Conservation (phyloP, 2,329 filamentous ascomycete species). For the Colletotrichum sp. region DNA sequence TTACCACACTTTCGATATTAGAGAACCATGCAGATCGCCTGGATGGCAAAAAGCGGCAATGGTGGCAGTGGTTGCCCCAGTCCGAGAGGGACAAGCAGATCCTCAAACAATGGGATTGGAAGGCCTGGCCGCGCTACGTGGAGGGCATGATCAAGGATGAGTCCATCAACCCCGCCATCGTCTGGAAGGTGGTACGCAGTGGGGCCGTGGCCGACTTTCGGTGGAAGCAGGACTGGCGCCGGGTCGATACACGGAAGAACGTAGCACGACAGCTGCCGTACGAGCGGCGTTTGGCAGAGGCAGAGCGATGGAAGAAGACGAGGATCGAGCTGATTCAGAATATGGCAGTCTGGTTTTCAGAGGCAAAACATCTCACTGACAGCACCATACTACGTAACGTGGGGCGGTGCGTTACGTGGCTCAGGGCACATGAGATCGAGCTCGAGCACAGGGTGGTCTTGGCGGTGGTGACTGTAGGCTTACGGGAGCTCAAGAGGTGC, state of each 20-base stretch:
- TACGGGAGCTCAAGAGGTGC: slow-evolving; percentile 38
- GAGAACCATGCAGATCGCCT: neutral
- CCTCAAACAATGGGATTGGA: slow-evolving; percentile 33
- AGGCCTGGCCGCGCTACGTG: slow-evolving; percentile 35
- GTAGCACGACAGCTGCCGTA: no score
- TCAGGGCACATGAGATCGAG: slow-evolving; percentile 19
- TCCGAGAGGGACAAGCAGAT: neutral
- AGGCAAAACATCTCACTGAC: slow-evolving; percentile 27
- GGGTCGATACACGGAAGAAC: neutral
- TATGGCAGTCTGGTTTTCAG: slow-evolving; percentile 34
- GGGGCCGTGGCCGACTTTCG: neutral
- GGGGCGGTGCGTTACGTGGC: slow-evolving; percentile 5
- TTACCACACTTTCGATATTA: slow-evolving; percentile 26
- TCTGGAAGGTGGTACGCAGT: slow-evolving; percentile 34
- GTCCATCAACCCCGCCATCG: slow-evolving; percentile 22
- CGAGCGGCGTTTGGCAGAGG: neutral
- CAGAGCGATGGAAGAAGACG: neutral
- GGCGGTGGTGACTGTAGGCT: slow-evolving; percentile 30
- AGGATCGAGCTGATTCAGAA: slow-evolving; percentile 33
- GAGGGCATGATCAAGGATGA: slow-evolving; percentile 38
- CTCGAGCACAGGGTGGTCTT: slow-evolving; percentile 29
- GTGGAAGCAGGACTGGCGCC: neutral
- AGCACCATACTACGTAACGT: neutral
- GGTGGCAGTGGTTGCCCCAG: neutral
- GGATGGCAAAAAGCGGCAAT: neutral